These are phyloP conservation scores for Neurospora sp. DNA, from an alignment of 495 filamentous ascomycete species.

Conservation along the genomic window DNA sequence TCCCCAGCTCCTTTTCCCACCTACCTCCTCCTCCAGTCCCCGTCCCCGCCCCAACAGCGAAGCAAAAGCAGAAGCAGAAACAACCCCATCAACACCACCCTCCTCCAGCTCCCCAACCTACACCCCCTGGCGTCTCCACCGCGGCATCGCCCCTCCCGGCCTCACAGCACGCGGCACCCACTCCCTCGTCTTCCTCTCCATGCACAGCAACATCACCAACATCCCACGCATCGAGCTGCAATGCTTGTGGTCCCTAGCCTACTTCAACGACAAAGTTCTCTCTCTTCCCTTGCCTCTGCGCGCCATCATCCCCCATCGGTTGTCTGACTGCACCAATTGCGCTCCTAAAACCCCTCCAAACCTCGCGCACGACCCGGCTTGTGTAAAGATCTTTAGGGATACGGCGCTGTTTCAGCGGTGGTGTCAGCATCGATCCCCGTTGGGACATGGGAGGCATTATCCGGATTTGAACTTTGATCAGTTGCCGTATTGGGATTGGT, in stretches of 20 bases:
- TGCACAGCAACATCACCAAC: conserved; percentile 50
- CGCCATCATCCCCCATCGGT: background rate
- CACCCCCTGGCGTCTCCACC: conserved; percentile 43
- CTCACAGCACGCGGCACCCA: conserved; percentile 10
- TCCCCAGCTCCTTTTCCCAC: conserved; percentile 38
- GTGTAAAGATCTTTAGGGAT: conserved; percentile 19
- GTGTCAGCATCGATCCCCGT: conserved; percentile 45
- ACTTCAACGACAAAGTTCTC: conserved; percentile 32
- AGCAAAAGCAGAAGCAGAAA: too few species aligned
- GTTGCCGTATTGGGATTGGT: conserved; percentile 55
- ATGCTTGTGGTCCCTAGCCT: conserved; percentile 18
- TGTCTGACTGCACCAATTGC: background rate
- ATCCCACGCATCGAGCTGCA: conserved; percentile 17
- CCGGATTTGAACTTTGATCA: conserved; percentile 58
- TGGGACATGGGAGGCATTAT: conserved; percentile 45
- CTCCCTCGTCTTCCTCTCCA: conserved; percentile 52
- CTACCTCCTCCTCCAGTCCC: background rate
- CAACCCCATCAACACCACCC: too few species aligned
- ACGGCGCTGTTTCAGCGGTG: conserved; percentile 49
- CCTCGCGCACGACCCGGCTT: background rate
- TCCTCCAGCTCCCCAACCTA: background rate
- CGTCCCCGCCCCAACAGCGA: too few species aligned
- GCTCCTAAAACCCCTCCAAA: background rate
- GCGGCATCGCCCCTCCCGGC: conserved; percentile 55
- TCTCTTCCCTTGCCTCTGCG: background rate